Evolutionary conservation across 495 filamentous ascomycete species (phyloP).

Genomic region (Lophiotrema nucula): DNA sequence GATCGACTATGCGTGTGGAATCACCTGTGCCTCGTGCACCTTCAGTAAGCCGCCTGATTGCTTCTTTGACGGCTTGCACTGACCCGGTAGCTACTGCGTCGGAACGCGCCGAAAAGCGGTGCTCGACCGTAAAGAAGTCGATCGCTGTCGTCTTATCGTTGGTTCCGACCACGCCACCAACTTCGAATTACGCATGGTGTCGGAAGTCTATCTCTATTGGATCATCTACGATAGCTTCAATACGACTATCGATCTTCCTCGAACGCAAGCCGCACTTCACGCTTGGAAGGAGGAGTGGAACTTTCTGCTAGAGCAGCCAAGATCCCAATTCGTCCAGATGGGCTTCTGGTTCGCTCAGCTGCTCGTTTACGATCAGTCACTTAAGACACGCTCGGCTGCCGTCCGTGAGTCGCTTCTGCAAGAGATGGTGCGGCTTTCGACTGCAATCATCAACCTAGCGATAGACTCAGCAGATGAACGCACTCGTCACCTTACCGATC

Average conservation of each 20-base stretch:
- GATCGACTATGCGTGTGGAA: conserved; percentile 48
- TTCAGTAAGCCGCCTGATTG: too few relatives aligned
- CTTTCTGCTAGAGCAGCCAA: conserved; percentile 47
- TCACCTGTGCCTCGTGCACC: conserved; percentile 48
- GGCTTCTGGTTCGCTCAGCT: conserved; percentile 50
- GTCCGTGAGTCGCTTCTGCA: conserved; percentile 44
- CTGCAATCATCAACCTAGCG: conserved; percentile 45
- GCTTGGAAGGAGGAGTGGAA: conserved; percentile 47
- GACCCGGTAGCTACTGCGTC: conserved; percentile 50
- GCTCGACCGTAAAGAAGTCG: conserved; percentile 44
- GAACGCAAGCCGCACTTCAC: conserved; percentile 41
- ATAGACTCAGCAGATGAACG: conserved; percentile 50
- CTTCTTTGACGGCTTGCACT: too few relatives aligned
- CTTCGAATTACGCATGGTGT: conserved; percentile 50
- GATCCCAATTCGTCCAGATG: conserved; percentile 52
- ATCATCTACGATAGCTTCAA: conserved; percentile 43
- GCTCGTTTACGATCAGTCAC: conserved; percentile 44
- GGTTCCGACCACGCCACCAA: conserved; percentile 46
- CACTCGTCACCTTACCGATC: conserved; percentile 48
- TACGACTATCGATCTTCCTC: conserved; percentile 39
- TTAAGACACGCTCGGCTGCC: conserved; percentile 43
- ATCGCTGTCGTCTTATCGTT: conserved; percentile 41
- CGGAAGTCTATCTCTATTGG: conserved; percentile 49
- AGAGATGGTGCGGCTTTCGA: conserved; percentile 48
- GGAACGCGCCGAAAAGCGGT: conserved; percentile 46